Evolutionary conservation across 768 basidiomycete species (phyloP).

Genomic region (Mycena albidolilacea): DNA sequence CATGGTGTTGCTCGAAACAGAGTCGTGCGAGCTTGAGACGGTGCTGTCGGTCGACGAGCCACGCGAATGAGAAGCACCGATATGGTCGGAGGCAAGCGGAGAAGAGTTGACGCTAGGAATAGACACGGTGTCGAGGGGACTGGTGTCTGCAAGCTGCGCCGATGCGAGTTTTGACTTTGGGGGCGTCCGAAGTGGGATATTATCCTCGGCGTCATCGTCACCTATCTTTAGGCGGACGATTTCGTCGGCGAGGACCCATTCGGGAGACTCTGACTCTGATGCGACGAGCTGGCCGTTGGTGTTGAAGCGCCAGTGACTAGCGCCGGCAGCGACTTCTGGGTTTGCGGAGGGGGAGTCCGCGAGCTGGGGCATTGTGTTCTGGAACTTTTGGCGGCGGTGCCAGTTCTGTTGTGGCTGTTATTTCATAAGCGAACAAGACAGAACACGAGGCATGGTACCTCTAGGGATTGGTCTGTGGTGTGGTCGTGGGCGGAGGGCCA

Average conservation of each 20-base stretch:
- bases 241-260: conserved; percentile 83
- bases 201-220: conserved; percentile 66
- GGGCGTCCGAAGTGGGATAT: conserved; percentile 74
- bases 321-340: conserved; percentile 55
- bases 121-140: conserved; percentile 82
- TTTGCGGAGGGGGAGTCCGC: conserved; percentile 58
- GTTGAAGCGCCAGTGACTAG: conserved; percentile 75
- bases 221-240: conserved; percentile 81
- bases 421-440: conserved; percentile 43
- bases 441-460: conserved; percentile 61
- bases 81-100: conserved; percentile 76
- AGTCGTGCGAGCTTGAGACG: conserved; percentile 71
- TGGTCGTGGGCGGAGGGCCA: conserved; percentile 68
- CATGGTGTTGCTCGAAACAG: conserved; percentile 70
- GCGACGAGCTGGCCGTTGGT: conserved; percentile 76
- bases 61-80: conserved; percentile 80
- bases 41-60: conserved; percentile 88
- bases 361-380: conserved; percentile 63
- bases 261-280: conserved; percentile 62
- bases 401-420: conserved; percentile 57
- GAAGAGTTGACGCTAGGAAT: conserved; percentile 82
- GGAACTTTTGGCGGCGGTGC: conserved; percentile 59
- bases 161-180: conserved; percentile 74
- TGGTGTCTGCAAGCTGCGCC: conserved; percentile 73
- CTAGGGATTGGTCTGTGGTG: conserved; percentile 55